A percentile compares a stretch with the other conserved stretches of the same genome.
Evolutionary conservation across 2,329 filamentous ascomycete species (phyloP).

Genomic region (Fusarium kyushuense): DNA sequence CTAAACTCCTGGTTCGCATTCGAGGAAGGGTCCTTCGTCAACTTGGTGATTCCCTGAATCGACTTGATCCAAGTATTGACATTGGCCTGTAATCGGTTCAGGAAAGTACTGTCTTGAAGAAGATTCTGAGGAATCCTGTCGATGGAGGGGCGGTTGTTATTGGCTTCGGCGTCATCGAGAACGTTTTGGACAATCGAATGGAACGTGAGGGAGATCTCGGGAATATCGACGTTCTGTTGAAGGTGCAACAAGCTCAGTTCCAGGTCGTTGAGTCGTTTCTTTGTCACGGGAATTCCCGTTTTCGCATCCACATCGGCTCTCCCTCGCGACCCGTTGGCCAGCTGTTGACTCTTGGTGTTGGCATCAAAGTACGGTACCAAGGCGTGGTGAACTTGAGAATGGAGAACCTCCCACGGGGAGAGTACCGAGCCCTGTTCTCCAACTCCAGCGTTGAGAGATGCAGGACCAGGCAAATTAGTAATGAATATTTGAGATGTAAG

Average conservation of each 20-base stretch:
- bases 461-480: constrained; percentile 88
- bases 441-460: constrained; percentile 73
- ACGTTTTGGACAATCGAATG: constrained; percentile 90
- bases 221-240: constrained; percentile 98
- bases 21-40: constrained; percentile 82
- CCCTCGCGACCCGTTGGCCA: constrained; percentile 72
- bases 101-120: constrained; percentile 89
- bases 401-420: constrained; percentile 91
- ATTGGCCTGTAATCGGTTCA: constrained; percentile 92
- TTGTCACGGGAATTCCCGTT: constrained; percentile 95
- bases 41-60: constrained; percentile 95
- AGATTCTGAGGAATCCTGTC: constrained; percentile 81
- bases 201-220: constrained; percentile 86
- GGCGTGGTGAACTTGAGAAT: constrained; percentile 90
- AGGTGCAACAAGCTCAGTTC: constrained; percentile 91
- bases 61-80: constrained; percentile 99
- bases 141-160: constrained; percentile 76
- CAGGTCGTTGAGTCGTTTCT: constrained; percentile 95
- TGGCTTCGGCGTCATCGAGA: constrained; percentile 79
- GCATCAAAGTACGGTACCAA: constrained; percentile 98
- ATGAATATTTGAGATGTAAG: constrained; percentile 92
- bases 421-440: constrained; percentile 78
- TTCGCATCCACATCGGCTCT: constrained; percentile 89
- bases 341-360: constrained; percentile 85
- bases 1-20: constrained; percentile 66